Conservation (phyloP, 2,329 filamentous ascomycete species). For the Exophiala phaeomuriformis region DNA sequence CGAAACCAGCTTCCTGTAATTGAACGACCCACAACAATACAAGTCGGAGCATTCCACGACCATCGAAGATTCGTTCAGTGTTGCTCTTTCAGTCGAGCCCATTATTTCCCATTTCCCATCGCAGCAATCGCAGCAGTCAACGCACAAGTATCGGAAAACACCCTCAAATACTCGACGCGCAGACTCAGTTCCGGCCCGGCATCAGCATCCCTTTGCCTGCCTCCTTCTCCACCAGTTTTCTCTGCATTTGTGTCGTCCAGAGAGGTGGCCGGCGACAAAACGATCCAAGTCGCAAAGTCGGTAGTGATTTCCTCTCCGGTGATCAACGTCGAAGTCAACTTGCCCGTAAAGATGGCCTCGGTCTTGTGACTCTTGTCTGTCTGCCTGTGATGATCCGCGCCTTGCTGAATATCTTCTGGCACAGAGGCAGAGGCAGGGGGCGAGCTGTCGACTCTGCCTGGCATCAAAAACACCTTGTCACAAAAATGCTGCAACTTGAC, state of each 20-base stretch:
- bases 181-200: neutral
- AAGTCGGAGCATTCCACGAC: too few species aligned
- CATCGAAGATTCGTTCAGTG: too few species aligned
- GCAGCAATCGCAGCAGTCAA: conserved; percentile 8
- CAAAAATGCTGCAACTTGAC: conserved; percentile 10
- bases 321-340: conserved; percentile 1
- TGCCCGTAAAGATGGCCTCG: conserved; percentile 8
- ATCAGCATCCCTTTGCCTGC: neutral
- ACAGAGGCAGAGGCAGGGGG: too few species aligned
- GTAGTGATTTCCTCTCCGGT: conserved; percentile 5
- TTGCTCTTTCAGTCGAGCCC: neutral
- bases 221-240: neutral
- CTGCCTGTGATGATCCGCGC: too few species aligned
- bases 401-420: too few species aligned
- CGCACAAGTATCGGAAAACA: conserved; percentile 6
- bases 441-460: neutral
- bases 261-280: neutral
- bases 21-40: too few species aligned
- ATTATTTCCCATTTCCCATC: neutral
- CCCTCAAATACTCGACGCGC: conserved; percentile 8
- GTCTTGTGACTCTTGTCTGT: conserved; percentile 1
- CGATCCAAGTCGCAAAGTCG: conserved; percentile 10
- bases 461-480: conserved; percentile 9
- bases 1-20: too few species aligned
- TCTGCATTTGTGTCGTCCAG: too few species aligned